Evolutionary conservation across 768 basidiomycete species (phyloP), one percentile per base, ranked within the genome.

Genomic region (Podaxis pistillaris): DNA sequence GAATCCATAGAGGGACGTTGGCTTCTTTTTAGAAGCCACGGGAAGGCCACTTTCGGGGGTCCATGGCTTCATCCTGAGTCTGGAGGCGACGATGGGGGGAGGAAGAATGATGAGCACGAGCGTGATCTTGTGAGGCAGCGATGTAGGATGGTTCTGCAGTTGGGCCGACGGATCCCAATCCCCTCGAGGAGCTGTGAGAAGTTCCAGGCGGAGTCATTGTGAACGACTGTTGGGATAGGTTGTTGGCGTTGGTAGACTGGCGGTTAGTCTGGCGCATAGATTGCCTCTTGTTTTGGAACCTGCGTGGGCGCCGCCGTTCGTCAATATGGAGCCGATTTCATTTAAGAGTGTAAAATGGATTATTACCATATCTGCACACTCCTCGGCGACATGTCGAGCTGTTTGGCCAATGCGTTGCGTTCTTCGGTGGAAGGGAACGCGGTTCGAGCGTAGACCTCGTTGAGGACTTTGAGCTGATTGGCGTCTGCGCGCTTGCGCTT

Each of bases 391-490:
- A 94, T 93, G 66, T 90, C 90, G 64, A 93, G 78, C 67, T 84
- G 79, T 65, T 86, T 90, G 13, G 92, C 91, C 54, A 93, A 75
- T 36, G 85, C 85, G 40, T 83, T 80, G n/a, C 92, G 86, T 72
- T 94, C 92, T 72, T 93, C 91, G 9, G 92, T 94, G 13, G 92
- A 91, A 22, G 92, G 92, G 68, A 94, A 94, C 17, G 92, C 91
- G 2, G 92, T 94, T 63, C 91, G 84, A 65, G 78, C 79, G 71
- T 92, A 94, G 0, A 86, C 88, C 70, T 89, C 89, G 71, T 92
- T 93, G 71, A 94, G 79, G 30, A 91, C 85, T 71, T 89, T 89
- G 63, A 93, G 78, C 68, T 94, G 92, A 44, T 82, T 81, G 13
- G 90, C 88, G 67, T 92, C 90, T 5, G 91, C 92, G 62, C 91